Base-by-base conservation (phyloP, 2,329 filamentous ascomycete genomes). In the Beauveria pseudobassiana region DNA sequence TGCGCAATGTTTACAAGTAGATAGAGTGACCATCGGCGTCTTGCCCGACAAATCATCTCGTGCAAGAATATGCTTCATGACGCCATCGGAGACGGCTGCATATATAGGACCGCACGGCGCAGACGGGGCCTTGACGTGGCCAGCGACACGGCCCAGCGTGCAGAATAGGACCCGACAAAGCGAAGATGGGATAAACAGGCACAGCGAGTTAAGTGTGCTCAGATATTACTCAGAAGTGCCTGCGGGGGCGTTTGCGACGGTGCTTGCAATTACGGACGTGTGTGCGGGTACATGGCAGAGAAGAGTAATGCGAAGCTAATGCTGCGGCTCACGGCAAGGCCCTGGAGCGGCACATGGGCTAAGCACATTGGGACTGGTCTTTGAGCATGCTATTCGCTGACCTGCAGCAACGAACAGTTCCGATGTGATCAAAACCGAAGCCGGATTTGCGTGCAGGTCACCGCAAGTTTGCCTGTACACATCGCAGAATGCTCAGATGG, bases 261-360 rank as follows among this genome's bases (percentile, higher is more conserved):
- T 52, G 48, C 42, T 48, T 58, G 55, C 43, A 56, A 22, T 55
- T 3, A 14, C 10, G 34, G 30, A 26, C 12, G 8, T 40, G 20
- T 49, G 57, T 52, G 57, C 57, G 52, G 57, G 57, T 52, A 59
- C 57, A 38, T 38, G 38, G 34, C 22, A 22, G 14, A 42, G 14
- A 34, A 40, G 46, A 43, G 38, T 26, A 45, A 26, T 52, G 34
- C 24, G 34, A 22, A 50, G 57, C 48, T 52, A 59, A 59, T 52
- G 24, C 56, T 59, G 48, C 57, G 48, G 57, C 48, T 59, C 57
- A 59, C 57, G 57, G 57, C 57, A 59, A 52, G 38, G 48, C 26
- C 48, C 57, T 59, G 38, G 26, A 59, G 38, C 30, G 45, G 48
- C 34, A 59, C 24, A 34, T 10, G 26, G 20, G 38, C 57, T 59